phyloP scores from a whole-genome alignment of 83 land plant genomes.

The Larix sibirica region DNA sequence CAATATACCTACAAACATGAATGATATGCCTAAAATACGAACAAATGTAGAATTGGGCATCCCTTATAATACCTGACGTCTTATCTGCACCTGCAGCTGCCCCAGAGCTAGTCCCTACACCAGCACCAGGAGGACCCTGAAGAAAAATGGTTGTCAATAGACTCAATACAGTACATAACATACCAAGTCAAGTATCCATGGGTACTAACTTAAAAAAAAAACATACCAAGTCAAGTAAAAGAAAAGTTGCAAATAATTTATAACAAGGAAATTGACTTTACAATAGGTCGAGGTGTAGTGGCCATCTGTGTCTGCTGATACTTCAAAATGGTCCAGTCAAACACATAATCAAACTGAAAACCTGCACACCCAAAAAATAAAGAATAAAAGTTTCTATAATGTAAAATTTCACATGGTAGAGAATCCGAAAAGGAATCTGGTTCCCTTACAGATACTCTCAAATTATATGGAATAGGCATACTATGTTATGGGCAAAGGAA shows the following conservation, averaged over 20 bases:
- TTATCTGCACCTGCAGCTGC: constrained; percentile 35
- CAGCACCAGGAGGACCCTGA: constrained; percentile 36
- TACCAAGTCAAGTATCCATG: not conserved
- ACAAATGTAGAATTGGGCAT: not conserved
- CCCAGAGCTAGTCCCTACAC: constrained; percentile 54
- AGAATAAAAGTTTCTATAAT: not conserved
- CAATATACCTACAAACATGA: no score
- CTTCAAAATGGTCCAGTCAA: constrained; percentile 71
- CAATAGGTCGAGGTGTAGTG: constrained; percentile 32
- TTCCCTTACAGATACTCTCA: no score
- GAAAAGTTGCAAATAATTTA: constrained; percentile 1
- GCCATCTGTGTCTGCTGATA: constrained; percentile 55
- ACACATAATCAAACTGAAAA: constrained; percentile 61
- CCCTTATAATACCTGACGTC: constrained; percentile 28
- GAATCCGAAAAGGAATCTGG: no score
- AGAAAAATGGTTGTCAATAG: constrained; percentile 5
- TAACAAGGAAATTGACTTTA: not conserved
- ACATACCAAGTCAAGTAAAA: not conserved
- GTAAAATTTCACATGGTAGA: no score
- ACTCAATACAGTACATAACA: not conserved
- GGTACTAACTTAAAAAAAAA: not conserved
- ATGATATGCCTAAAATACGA: no score
- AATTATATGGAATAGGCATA: no score
- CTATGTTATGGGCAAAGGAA: no score
- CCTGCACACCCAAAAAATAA: constrained; percentile 18